Evolutionary conservation across 1,284 basidiomycete species (phyloP).

Genomic region (Sparassis latifolia): DNA sequence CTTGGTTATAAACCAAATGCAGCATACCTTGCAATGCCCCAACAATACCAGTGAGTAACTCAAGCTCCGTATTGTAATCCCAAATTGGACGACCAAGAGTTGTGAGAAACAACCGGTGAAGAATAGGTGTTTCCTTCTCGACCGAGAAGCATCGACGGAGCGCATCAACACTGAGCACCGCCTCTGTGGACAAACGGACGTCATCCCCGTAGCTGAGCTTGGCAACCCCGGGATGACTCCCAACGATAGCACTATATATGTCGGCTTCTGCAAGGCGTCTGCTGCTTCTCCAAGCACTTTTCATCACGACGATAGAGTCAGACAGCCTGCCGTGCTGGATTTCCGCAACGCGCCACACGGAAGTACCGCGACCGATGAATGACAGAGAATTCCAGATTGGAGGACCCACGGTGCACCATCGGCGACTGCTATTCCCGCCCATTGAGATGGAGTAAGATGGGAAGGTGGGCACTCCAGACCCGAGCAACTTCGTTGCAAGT

Average conservation of each 20-base stretch:
- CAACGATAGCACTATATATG: conserved; percentile 4
- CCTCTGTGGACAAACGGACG: not conserved
- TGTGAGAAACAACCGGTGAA: not conserved
- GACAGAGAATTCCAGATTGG: conserved; percentile 15
- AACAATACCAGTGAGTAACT: not conserved
- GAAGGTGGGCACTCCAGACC: not conserved
- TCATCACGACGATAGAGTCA: conserved; percentile 7
- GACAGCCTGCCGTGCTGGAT: not conserved
- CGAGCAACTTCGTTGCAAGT: no score
- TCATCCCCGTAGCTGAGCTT: conserved; percentile 2
- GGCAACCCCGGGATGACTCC: not conserved
- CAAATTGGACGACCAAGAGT: not conserved
- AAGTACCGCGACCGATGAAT: conserved; percentile 12
- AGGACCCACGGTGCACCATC: conserved; percentile 3
- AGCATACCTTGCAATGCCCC: not conserved
- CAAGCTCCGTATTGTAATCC: not conserved
- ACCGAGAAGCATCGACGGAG: not conserved
- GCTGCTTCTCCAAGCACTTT: conserved; percentile 11
- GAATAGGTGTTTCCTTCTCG: not conserved
- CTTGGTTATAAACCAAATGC: not conserved
- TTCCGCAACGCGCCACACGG: conserved; percentile 9
- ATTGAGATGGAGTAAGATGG: not conserved
- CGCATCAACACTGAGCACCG: not conserved
- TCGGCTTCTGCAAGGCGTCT: conserved; percentile 6
- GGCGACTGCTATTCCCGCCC: not conserved